Conservation (phyloP, 805 yeast genomes). For the Komagataella populi region DNA sequence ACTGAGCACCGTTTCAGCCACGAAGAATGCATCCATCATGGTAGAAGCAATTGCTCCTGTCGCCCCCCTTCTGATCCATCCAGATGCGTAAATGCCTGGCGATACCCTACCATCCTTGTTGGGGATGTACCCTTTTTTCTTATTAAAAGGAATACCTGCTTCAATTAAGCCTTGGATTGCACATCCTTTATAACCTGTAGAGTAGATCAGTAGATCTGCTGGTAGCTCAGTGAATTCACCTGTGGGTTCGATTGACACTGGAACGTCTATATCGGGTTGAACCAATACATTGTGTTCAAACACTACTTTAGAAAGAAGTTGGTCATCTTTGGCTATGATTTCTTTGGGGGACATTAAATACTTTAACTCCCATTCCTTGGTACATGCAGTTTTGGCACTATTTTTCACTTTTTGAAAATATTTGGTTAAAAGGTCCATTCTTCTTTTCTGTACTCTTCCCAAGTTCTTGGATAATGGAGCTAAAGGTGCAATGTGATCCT, state of each 20-base stretch:
- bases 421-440: constrained; percentile 48
- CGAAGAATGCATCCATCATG: constrained; percentile 68
- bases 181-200: constrained; percentile 72
- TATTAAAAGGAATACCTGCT: constrained; percentile 33
- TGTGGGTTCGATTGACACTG: constrained; percentile 22
- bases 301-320: constrained; percentile 27
- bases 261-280: constrained; percentile 21
- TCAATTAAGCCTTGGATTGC: constrained; percentile 47
- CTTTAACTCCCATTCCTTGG: constrained; percentile 49
- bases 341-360: constrained; percentile 56
- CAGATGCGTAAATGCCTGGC: constrained; percentile 60
- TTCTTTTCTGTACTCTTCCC: constrained; percentile 48
- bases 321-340: constrained; percentile 24
- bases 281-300: constrained; percentile 34
- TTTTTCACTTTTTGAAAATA: constrained; percentile 15
- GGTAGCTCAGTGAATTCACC: constrained; percentile 18
- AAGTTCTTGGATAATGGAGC: constrained; percentile 15
- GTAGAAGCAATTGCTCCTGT: constrained; percentile 86
- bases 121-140: constrained; percentile 25
- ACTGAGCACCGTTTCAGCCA: constrained; percentile 49
- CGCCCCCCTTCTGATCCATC: constrained; percentile 86
- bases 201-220: constrained; percentile 59
- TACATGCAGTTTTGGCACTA: constrained; percentile 2
- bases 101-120: constrained; percentile 32
- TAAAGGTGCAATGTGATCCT: constrained; percentile 18